A percentile compares a stretch with the other conserved stretches of the same genome.
These are phyloP conservation scores for Pleurotus ostreatus DNA, from an alignment of 768 basidiomycete genomes.

Conservation along the genomic window DNA sequence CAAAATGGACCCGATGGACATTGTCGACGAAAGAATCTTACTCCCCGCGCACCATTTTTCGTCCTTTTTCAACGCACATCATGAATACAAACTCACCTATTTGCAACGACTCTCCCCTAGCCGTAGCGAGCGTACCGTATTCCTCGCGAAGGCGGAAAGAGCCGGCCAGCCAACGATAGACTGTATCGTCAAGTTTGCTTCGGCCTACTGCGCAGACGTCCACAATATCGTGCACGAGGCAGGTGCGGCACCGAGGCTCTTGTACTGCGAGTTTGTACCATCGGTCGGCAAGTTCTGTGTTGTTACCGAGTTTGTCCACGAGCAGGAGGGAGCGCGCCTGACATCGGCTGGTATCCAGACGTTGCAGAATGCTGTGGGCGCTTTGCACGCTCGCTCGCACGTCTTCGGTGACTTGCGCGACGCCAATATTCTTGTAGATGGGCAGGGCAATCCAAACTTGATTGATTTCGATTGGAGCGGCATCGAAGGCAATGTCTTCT, in stretches of 20 bases:
- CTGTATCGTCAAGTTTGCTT: neutral
- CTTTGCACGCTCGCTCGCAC: neutral
- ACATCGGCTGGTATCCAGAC: neutral
- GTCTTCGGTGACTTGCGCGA: neutral
- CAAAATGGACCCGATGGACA: neutral
- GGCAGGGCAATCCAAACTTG: neutral
- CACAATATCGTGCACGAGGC: neutral
- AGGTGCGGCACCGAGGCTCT: neutral
- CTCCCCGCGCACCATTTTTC: neutral
- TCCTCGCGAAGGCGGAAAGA: no score
- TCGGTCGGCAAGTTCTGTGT: neutral
- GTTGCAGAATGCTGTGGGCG: neutral
- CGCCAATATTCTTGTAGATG: neutral
- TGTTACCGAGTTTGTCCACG: neutral
- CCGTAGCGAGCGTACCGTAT: no score
- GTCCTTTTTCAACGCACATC: neutral
- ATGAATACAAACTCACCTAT: neutral
- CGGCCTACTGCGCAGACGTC: neutral
- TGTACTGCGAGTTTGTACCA: neutral
- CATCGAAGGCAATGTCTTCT: neutral
- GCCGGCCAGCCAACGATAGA: no score
- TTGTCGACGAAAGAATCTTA: neutral
- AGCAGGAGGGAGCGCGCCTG: neutral
- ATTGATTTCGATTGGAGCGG: neutral
- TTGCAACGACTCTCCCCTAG: neutral